Evolutionary conservation across 148 eudicot species (phyloP).

Genomic region (Fallopia convolvulus): DNA sequence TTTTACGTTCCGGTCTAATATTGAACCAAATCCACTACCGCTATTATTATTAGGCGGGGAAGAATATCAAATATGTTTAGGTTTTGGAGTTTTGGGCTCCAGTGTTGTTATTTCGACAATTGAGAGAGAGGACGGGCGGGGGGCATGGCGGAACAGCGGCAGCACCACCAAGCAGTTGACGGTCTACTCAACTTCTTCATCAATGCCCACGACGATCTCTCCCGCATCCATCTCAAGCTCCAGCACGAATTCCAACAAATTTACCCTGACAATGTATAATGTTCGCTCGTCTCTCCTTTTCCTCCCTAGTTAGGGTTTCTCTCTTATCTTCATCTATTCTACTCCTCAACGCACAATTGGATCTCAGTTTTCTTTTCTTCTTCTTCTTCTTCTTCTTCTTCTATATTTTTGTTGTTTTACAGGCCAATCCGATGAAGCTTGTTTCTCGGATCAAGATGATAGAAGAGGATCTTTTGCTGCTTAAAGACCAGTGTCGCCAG

Average conservation of each 20-base stretch:
- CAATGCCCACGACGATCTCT: slow-evolving; percentile 56
- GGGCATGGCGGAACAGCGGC: slow-evolving; percentile 18
- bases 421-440: slow-evolving; percentile 91
- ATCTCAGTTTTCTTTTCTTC: background rate
- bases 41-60: background rate
- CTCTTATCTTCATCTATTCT: background rate
- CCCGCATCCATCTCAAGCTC: slow-evolving; percentile 55
- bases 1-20: too few relatives aligned
- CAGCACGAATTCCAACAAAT: slow-evolving; percentile 60
- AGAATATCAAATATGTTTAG: background rate
- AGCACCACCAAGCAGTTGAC: slow-evolving; percentile 47
- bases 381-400: background rate
- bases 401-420: slow-evolving; percentile 10
- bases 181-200: slow-evolving; percentile 40
- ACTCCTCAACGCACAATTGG: background rate
- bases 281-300: background rate
- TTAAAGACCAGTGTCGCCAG: slow-evolving; percentile 79
- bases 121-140: background rate
- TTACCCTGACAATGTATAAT: slow-evolving; percentile 60
- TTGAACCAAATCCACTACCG: too few relatives aligned
- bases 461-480: slow-evolving; percentile 56
- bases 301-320: background rate
- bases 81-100: background rate
- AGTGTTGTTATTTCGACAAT: background rate
- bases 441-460: slow-evolving; percentile 71